These are phyloP conservation scores for Ogataea angusta DNA, from an alignment of 805 yeast genomes.

Conservation along the genomic window DNA sequence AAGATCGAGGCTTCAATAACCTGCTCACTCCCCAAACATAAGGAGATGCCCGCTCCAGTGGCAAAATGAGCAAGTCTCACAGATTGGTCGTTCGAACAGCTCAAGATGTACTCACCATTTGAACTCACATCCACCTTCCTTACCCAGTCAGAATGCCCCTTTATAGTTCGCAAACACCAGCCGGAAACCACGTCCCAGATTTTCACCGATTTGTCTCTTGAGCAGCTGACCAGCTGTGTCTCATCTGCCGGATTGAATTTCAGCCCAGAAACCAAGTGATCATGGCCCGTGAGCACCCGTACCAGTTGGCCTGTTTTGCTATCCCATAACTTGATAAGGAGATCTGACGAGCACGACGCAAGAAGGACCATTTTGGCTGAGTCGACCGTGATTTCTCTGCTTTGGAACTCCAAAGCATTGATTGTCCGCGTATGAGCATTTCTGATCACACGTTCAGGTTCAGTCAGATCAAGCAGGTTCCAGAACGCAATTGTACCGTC, in stretches of 20 bases:
- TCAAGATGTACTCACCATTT: slow-evolving; percentile 56
- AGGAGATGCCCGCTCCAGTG: slow-evolving; percentile 65
- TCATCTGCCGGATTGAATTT: slow-evolving; percentile 48
- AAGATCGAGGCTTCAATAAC: slow-evolving; percentile 74
- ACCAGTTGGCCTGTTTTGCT: slow-evolving; percentile 31
- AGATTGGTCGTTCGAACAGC: slow-evolving; percentile 79
- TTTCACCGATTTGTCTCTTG: slow-evolving; percentile 60
- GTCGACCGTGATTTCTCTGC: slow-evolving; percentile 32
- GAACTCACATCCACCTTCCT: slow-evolving; percentile 52
- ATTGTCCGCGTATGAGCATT: slow-evolving; percentile 74
- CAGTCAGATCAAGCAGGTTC: slow-evolving; percentile 59
- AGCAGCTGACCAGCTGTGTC: slow-evolving; percentile 52
- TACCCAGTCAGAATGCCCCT: slow-evolving; percentile 90
- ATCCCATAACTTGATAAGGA: slow-evolving; percentile 69
- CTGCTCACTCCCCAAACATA: slow-evolving; percentile 75
- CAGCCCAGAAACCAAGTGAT: slow-evolving; percentile 73
- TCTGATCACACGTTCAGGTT: slow-evolving; percentile 57
- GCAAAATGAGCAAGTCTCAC: slow-evolving; percentile 60
- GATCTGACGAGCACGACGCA: slow-evolving; percentile 52
- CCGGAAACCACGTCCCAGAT: slow-evolving; percentile 71
- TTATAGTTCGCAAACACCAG: slow-evolving; percentile 59
- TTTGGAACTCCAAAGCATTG: slow-evolving; percentile 56
- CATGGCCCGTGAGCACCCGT: slow-evolving; percentile 77
- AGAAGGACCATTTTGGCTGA: slow-evolving; percentile 30
- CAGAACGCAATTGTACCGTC: slow-evolving; percentile 74